Base-by-base conservation (phyloP, 108 stramenopile species). In the Stephanodiscus triporus region DNA sequence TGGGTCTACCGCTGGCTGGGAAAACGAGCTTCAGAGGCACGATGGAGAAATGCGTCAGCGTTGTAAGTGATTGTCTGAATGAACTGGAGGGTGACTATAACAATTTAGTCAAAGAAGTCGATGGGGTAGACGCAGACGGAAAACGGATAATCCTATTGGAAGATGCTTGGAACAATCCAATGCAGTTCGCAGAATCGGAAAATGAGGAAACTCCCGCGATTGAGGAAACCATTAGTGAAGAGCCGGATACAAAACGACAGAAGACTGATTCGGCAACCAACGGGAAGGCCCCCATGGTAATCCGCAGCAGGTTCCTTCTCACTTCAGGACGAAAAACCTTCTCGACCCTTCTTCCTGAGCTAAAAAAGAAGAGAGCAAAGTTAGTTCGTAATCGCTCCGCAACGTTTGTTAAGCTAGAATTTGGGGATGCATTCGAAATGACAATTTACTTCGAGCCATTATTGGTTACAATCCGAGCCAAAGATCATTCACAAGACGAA, bases 361-460 rank as follows among this genome's bases (percentile, higher is more conserved):
- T 94, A 66, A 79, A 84, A 68, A 77, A 78, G 34, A 94, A 91
- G 65, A 68, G 81, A 22, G 90, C 89, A 40, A 60, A 30, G 22
- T 63, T 89, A 24, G 65, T 89, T 29, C 72, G 75, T 29, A 43
- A 65, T 62, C 81, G 80, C 14, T 45, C 63, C 3, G 71, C 73
- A 24, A 74, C 86, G 13, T 78, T 88, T 69, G 63, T 94, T 57
- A 67, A 77, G 26, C 27, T 94, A 23, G 78, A 85, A 24, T 94
- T 91, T 84, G 92, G 84, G 23, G 68, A 57, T 36, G 87, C 88
- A 10, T 94, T 94, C 85, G 78, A 76, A 63, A 89, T 94, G 89
- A 86, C 84, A 29, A 87, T 94, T 53, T 90, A 87, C 70, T 73
- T 94, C 49, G 75, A 58, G 14, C 93, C 93, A 17, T 60, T 94